phyloP scores from a whole-genome alignment of 306 rosid species.

The Carpinus fangiana region DNA sequence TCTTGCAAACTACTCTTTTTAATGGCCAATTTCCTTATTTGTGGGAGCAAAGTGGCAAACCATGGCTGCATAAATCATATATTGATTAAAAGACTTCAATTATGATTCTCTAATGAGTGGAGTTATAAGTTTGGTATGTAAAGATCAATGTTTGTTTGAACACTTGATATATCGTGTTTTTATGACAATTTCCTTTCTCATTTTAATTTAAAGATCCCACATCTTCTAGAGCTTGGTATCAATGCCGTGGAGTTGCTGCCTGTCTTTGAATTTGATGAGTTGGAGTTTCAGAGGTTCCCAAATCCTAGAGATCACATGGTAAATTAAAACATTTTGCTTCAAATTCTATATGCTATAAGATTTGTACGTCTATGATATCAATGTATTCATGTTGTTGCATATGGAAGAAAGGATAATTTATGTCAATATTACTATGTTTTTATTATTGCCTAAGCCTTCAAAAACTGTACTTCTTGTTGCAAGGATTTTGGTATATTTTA shows the following conservation, averaged over 20 bases:
- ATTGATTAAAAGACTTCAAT: not conserved
- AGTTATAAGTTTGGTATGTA: conserved; percentile 1
- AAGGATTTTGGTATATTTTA: not conserved
- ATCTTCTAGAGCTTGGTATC: conserved; percentile 92
- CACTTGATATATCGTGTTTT: not conserved
- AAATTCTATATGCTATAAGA: conserved; percentile 12
- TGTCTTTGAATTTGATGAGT: conserved; percentile 89
- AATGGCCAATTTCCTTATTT: not conserved
- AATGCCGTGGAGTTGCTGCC: conserved; percentile 92
- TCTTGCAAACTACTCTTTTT: not conserved
- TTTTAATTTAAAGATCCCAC: conserved; percentile 71
- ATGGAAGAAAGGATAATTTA: not conserved
- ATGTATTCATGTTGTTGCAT: not conserved
- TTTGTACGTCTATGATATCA: not conserved
- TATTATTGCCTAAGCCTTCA: not conserved
- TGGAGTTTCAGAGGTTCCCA: conserved; percentile 83
- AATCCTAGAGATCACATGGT: conserved; percentile 99
- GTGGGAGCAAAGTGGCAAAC: not conserved
- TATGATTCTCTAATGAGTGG: conserved; percentile 15
- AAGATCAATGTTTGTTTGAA: not conserved
- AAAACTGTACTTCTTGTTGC: not conserved
- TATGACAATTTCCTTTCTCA: conserved; percentile 13
- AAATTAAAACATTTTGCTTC: conserved; percentile 24
- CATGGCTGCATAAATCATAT: conserved; percentile 7
- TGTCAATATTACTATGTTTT: not conserved